Conservation (phyloP, 192 early-diverging fungal species). For the Fimicolochytrium jonesii region DNA sequence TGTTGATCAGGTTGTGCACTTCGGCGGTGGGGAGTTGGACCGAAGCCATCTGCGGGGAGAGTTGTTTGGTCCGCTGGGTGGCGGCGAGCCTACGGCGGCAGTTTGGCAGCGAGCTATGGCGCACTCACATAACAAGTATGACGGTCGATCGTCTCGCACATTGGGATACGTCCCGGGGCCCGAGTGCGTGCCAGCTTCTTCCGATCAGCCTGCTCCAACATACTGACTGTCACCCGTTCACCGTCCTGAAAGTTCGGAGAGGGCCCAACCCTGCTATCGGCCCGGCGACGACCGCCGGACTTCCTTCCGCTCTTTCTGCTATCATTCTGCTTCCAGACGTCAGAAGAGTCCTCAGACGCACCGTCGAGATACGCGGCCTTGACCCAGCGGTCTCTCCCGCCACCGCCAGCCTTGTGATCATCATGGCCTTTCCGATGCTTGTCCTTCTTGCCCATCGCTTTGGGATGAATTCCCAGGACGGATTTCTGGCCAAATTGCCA, state of each 20-base stretch:
- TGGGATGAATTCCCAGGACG: too few relatives aligned
- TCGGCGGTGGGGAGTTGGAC: constrained; percentile 44
- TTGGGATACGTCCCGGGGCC: neutral
- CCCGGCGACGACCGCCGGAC: neutral
- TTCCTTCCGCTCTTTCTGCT: neutral
- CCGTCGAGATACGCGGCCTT: neutral
- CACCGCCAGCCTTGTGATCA: neutral
- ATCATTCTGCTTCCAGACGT: neutral
- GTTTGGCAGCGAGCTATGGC: neutral
- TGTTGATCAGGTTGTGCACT: constrained; percentile 23
- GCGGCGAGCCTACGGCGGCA: neutral
- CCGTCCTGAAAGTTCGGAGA: neutral
- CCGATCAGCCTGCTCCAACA: constrained; percentile 8
- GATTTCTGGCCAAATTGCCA: too few relatives aligned
- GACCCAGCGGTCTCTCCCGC: neutral
- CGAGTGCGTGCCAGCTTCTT: neutral
- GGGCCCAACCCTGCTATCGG: neutral
- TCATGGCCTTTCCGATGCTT: neutral
- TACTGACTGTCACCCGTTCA: neutral
- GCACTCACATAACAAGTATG: constrained; percentile 29
- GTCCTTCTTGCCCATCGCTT: neutral
- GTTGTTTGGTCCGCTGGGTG: neutral
- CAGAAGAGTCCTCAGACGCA: neutral
- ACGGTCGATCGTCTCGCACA: constrained; percentile 39
- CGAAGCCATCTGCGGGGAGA: constrained; percentile 12